Percentiles rank a stretch among this genome's conserved stretches.
These are phyloP conservation scores for Bipolaris sorokiniana DNA, from an alignment of 2,329 filamentous ascomycete species.

Conservation along the genomic window DNA sequence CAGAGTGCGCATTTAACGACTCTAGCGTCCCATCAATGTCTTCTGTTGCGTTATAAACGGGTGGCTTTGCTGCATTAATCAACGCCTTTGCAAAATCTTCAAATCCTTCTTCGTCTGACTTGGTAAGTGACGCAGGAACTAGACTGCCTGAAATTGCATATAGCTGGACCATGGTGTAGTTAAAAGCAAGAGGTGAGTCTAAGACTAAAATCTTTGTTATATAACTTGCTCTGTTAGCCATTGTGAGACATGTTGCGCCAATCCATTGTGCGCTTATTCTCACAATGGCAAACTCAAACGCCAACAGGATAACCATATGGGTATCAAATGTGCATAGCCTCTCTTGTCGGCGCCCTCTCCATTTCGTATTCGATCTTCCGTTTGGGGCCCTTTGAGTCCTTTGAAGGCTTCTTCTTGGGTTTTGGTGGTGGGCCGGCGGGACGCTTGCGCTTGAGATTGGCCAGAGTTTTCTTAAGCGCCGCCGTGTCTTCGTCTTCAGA, in stretches of 20 bases:
- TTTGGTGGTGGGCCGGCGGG: conserved; percentile 57
- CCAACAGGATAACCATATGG: conserved; percentile 19
- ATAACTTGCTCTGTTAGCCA: not conserved
- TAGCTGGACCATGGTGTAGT: not conserved
- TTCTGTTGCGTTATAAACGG: conserved; percentile 6
- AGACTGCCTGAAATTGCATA: not conserved
- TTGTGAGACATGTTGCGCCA: not conserved
- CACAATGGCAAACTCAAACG: conserved; percentile 15
- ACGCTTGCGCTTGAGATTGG: conserved; percentile 63
- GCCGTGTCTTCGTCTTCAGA: conserved; percentile 61
- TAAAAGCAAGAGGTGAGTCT: not conserved
- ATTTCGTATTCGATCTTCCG: conserved; percentile 81
- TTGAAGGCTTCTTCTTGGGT: conserved; percentile 62
- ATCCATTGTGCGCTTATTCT: not conserved
- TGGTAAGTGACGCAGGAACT: not conserved
- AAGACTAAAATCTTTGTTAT: not conserved
- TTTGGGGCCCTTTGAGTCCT: conserved; percentile 61
- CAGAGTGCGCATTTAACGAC: not conserved
- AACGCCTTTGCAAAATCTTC: conserved; percentile 13
- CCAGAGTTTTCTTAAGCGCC: conserved; percentile 63
- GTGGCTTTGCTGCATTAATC: conserved; percentile 5
- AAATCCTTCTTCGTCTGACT: conserved; percentile 14
- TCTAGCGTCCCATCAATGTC: not conserved
- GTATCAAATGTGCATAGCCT: conserved; percentile 43
- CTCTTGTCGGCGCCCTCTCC: conserved; percentile 61